These are phyloP conservation scores for Pseudonectria foliicola DNA, from an alignment of 2,329 filamentous ascomycete genomes.

Conservation along the genomic window DNA sequence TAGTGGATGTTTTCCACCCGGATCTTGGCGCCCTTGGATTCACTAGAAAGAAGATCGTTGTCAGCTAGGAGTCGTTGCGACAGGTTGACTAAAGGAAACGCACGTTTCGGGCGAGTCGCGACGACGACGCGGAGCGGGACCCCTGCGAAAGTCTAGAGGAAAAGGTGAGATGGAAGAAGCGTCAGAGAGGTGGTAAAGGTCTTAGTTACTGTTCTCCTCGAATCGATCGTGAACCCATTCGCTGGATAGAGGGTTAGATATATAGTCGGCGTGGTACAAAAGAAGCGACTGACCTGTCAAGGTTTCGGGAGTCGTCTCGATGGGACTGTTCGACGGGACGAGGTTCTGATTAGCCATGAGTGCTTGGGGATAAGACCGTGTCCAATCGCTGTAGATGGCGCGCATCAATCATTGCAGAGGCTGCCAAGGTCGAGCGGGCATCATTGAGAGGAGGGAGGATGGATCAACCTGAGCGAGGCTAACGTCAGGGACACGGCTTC, in stretches of 20 bases:
- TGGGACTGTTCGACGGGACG: constrained; percentile 46
- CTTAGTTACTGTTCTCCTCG: constrained; percentile 58
- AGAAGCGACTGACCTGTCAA: constrained; percentile 55
- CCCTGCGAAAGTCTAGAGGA: constrained; percentile 31
- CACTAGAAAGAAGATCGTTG: constrained; percentile 29
- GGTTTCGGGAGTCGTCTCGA: constrained; percentile 56
- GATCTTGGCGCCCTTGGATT: constrained; percentile 58
- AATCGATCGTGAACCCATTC: constrained; percentile 95
- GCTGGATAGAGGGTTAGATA: constrained; percentile 35
- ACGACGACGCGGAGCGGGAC: constrained; percentile 34
- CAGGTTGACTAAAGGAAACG: constrained; percentile 1
- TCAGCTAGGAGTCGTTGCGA: constrained; percentile 10
- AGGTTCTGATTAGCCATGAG: constrained; percentile 30
- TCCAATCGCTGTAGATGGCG: constrained; percentile 24
- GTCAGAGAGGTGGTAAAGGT: constrained; percentile 4
- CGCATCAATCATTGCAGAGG: constrained; percentile 23
- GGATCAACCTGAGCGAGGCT: constrained; percentile 25
- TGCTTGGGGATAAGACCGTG: constrained; percentile 29
- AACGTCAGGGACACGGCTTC: constrained; percentile 13
- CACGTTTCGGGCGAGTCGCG: constrained; percentile 38
- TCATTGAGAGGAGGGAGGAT: constrained; percentile 23
- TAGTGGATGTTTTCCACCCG: constrained; percentile 89
- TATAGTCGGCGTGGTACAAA: not conserved
- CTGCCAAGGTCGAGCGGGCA: constrained; percentile 23
- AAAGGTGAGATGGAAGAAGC: constrained; percentile 14